These are phyloP conservation scores for Ustilago cynodontis DNA, from an alignment of 1,284 basidiomycete species.

Conservation along the genomic window DNA sequence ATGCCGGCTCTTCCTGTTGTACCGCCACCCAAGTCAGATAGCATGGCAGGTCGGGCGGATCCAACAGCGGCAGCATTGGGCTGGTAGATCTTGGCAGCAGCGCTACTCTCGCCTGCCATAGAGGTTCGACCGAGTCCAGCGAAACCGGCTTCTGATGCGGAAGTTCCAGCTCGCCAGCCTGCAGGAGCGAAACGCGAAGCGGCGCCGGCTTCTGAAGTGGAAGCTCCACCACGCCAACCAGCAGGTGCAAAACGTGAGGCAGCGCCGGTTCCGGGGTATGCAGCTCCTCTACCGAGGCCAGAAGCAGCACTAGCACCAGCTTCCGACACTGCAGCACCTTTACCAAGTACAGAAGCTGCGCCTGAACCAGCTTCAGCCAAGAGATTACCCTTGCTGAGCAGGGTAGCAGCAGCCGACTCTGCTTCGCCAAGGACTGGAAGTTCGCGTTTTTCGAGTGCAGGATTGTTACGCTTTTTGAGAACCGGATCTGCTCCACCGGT, in stretches of 20 bases:
- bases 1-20: not conserved
- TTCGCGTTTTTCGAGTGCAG: conserved; percentile 8
- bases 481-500: conserved; percentile 9
- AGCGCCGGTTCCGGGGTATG: not conserved
- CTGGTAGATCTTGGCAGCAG: not conserved
- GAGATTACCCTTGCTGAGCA: not conserved
- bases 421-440: not conserved
- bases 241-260: too few species aligned
- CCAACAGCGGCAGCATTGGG: not conserved
- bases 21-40: conserved; percentile 3
- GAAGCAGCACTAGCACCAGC: not conserved
- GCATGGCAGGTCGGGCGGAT: conserved; percentile 15
- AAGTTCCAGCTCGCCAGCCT: conserved; percentile 1
- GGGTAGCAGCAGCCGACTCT: not conserved
- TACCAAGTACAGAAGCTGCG: not conserved
- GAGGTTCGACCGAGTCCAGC: conserved; percentile 9
- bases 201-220: not conserved
- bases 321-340: not conserved
- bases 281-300: not conserved
- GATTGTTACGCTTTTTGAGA: conserved; percentile 21
- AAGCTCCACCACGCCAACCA: too few species aligned
- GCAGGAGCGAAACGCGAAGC: not conserved
- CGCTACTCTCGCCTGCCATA: not conserved
- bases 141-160: conserved; percentile 8
- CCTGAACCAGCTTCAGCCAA: conserved; percentile 1